These are phyloP conservation scores for Cystobasidium tubakii DNA, from an alignment of 768 basidiomycete species.

Conservation along the genomic window DNA sequence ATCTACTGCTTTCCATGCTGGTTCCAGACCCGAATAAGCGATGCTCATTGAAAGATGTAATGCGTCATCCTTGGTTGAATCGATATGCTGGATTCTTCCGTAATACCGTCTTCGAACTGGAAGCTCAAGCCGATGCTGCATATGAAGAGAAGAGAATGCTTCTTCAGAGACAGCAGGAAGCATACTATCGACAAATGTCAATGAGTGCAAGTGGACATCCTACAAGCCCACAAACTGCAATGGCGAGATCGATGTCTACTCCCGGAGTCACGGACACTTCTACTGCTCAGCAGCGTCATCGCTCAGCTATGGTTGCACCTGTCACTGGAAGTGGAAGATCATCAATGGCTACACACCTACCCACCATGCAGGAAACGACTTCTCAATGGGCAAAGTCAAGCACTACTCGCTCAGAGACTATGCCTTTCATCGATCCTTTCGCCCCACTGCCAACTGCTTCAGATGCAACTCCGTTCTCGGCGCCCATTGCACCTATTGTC, in stretches of 20 bases:
- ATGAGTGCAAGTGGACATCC: conserved; percentile 52
- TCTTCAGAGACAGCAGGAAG: conserved; percentile 58
- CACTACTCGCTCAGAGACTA: background rate
- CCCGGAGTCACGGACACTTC: conserved; percentile 22
- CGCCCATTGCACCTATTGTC: conserved; percentile 5
- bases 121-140: conserved; percentile 71
- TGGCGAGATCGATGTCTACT: conserved; percentile 45
- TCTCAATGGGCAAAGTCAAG: background rate
- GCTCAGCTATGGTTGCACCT: conserved; percentile 37
- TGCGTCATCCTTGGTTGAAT: conserved; percentile 80
- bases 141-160: conserved; percentile 70
- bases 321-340: background rate
- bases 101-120: conserved; percentile 68
- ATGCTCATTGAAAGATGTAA: conserved; percentile 68
- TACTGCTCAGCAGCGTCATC: conserved; percentile 30
- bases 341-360: background rate
- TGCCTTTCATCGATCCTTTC: conserved; percentile 31
- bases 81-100: conserved; percentile 63
- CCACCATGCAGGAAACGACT: background rate
- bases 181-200: conserved; percentile 17
- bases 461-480: conserved; percentile 14
- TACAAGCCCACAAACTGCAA: conserved; percentile 30
- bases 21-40: conserved; percentile 81
- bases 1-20: conserved; percentile 83
- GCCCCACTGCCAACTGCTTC: background rate